These are phyloP conservation scores for Sesbania bispinosa DNA, from an alignment of 306 rosid species.

Conservation along the genomic window DNA sequence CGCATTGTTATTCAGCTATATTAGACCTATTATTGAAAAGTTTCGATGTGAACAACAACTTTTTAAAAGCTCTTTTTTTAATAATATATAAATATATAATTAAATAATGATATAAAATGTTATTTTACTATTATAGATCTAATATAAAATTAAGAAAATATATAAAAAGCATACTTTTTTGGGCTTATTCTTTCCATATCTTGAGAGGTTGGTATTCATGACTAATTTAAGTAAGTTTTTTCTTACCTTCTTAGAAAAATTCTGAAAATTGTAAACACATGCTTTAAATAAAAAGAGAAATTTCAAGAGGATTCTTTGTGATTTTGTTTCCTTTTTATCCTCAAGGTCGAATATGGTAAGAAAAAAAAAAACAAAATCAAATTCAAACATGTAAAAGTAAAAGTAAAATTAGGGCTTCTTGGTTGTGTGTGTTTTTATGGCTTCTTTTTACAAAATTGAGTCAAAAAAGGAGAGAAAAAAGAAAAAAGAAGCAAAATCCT, in stretches of 20 bases:
- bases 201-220: background rate
- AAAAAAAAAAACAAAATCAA: background rate
- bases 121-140: too few species aligned
- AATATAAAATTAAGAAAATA: too few species aligned
- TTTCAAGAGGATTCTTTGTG: background rate
- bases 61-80: too few species aligned
- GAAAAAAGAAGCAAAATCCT: background rate
- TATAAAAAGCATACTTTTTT: too few species aligned
- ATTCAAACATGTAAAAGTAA: background rate
- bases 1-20: too few species aligned
- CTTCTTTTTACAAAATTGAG: background rate
- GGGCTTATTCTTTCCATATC: background rate
- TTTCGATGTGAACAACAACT: background rate
- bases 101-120: background rate
- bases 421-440: background rate
- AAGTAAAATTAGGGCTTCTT: too few species aligned
- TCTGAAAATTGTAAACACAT: background rate
- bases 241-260: background rate
- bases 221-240: background rate
- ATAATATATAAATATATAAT: background rate
- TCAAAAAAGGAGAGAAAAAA: background rate
- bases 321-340: slow-evolving; percentile 21
- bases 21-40: background rate
- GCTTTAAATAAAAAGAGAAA: background rate
- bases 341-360: background rate